Base-by-base conservation (phyloP, 108 stramenopile genomes). In the Seminavis robusta region DNA sequence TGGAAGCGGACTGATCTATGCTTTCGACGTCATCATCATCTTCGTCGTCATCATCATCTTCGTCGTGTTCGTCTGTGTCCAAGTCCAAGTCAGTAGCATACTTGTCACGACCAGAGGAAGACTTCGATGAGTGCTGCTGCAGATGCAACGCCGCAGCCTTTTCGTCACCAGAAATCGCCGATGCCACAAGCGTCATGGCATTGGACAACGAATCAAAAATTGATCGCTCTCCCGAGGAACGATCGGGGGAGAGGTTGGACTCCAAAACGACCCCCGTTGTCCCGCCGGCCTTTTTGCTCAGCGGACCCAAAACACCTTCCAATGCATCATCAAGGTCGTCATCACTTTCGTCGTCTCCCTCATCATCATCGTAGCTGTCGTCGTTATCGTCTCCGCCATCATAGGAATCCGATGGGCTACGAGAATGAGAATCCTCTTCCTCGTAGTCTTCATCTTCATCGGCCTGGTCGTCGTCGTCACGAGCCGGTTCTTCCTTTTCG, bases 231-330 rank as follows among this genome's bases (percentile, higher is more conserved):
- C 29, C 52, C n/a, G 52, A 24, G 13, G 55, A 52, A n/a, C 20
- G 23, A 7, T 48, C 34, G 0, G 17, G 52, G 21, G 21, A 51
- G 32, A 29, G 20, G 29, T 46, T 29, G 23, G 29, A 8, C 46
- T 83, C 82, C 29, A 91, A 33, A 42, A 87, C 83, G n/a, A 91
- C 75, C 23, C 89, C 85, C 5, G 85, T 91, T 3, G 63, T 83
- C 0, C 83, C 83, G 1, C 89, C 84, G 5, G 75, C 68, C 26
- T 54, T 46, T 65, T 74, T 68, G 39, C 81, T 85, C 8, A 82
- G 63, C 1, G 82, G 89, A 8, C 89, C 89, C 49, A 87, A 67
- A 9, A 86, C 88, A 28, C 61, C 52, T 10, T 51, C 62, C 43
- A 40, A 23, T 9, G 32, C 55, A 31, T 46, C 37, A 21, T 70